Conservation (phyloP, 495 filamentous ascomycete species). For the Neurospora sp. region DNA sequence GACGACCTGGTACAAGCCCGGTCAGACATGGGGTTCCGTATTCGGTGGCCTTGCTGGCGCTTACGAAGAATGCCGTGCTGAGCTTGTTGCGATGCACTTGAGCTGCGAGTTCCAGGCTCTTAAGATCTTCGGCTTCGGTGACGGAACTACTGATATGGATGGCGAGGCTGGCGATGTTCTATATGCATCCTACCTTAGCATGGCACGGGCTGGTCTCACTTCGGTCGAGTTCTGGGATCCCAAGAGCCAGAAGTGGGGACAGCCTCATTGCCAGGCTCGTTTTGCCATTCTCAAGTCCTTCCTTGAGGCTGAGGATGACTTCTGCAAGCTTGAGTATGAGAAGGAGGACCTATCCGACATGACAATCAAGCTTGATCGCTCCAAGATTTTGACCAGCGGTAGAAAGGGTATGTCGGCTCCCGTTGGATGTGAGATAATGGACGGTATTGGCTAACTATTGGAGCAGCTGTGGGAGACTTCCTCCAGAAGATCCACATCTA, state of each 20-base stretch:
- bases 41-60: constrained; percentile 77
- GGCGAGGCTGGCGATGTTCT: constrained; percentile 75
- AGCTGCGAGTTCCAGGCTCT: constrained; percentile 82
- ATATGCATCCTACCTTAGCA: constrained; percentile 74
- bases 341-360: constrained; percentile 72
- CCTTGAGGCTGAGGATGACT: constrained; percentile 71
- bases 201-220: constrained; percentile 80
- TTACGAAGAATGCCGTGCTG: constrained; percentile 66
- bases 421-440: background rate
- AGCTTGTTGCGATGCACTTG: constrained; percentile 89
- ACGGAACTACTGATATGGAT: constrained; percentile 59
- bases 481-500: constrained; percentile 86
- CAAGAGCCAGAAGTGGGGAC: constrained; percentile 81
- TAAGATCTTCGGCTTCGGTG: constrained; percentile 82
- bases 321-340: constrained; percentile 66
- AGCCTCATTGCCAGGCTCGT: constrained; percentile 89
- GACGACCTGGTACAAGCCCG: constrained; percentile 81
- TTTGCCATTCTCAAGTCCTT: constrained; percentile 83
- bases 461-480: constrained; percentile 71
- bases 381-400: constrained; percentile 60
- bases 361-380: constrained; percentile 67
- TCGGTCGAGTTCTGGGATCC: constrained; percentile 87
- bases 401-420: constrained; percentile 34
- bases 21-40: constrained; percentile 87
- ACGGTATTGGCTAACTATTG: background rate